Percentiles rank a stretch among this genome's conserved stretches.
These are phyloP conservation scores for Chalciporus sp. DNA, from an alignment of 1,284 basidiomycete species.

Conservation along the genomic window DNA sequence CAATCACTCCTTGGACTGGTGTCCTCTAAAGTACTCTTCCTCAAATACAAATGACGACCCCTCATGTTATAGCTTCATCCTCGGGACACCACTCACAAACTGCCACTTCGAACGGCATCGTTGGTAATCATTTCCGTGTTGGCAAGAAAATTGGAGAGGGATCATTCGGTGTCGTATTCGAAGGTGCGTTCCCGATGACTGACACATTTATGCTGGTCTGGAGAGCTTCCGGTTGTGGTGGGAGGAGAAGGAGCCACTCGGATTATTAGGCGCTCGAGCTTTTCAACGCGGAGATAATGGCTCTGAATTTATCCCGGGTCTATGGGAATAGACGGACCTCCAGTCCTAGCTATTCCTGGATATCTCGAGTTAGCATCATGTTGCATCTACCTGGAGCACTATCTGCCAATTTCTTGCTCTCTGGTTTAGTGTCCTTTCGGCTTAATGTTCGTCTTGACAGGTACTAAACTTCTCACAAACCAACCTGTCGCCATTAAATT, in stretches of 20 bases:
- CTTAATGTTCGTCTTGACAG: slow-evolving; percentile 43
- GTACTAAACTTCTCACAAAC: slow-evolving; percentile 85
- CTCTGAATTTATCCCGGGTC: slow-evolving; percentile 4
- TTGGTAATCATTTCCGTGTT: slow-evolving; percentile 76
- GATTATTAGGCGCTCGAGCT: slow-evolving; percentile 20
- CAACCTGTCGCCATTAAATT: slow-evolving; percentile 98
- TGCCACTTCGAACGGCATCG: slow-evolving; percentile 66
- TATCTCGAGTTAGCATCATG: slow-evolving; percentile 1
- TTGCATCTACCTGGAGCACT: slow-evolving; percentile 9
- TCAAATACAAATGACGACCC: slow-evolving; percentile 59
- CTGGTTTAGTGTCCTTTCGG: slow-evolving; percentile 4
- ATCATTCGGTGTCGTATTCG: slow-evolving; percentile 82
- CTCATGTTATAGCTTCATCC: slow-evolving; percentile 76
- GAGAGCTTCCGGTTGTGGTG: slow-evolving; percentile 1
- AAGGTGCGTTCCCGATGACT: slow-evolving; percentile 49
- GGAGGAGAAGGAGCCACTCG: slow-evolving; percentile 3
- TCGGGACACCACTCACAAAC: slow-evolving; percentile 62
- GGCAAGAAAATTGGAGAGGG: slow-evolving; percentile 90
- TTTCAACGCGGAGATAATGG: slow-evolving; percentile 3
- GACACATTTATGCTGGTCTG: not conserved
- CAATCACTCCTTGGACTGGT: slow-evolving; percentile 33
- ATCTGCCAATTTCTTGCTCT: slow-evolving; percentile 2
- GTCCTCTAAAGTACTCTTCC: slow-evolving; percentile 13
- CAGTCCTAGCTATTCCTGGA: slow-evolving; percentile 9
- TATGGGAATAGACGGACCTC: slow-evolving; percentile 3